phyloP scores from a whole-genome alignment of 306 rosid species.

The Cucurbita argyrosperma region DNA sequence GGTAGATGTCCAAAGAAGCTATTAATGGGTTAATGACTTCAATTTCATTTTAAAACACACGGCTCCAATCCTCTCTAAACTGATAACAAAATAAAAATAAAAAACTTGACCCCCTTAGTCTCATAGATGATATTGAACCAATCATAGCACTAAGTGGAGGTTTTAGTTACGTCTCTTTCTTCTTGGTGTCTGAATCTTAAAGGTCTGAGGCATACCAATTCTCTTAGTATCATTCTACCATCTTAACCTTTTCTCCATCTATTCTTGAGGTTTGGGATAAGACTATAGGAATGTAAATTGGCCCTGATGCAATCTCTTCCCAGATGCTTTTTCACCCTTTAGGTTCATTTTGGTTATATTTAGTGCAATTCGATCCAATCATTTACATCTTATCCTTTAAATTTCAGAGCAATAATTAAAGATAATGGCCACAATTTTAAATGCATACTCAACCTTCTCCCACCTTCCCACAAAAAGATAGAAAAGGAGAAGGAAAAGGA shows the following conservation, averaged over 20 bases:
- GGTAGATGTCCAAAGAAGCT: background rate
- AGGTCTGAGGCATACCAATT: background rate
- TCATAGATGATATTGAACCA: background rate
- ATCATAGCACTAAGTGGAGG: background rate
- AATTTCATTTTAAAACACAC: background rate
- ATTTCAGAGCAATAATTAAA: background rate
- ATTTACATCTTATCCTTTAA: background rate
- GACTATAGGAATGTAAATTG: background rate
- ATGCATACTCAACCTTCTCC: slow-evolving; percentile 5
- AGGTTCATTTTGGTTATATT: background rate
- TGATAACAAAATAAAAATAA: no score
- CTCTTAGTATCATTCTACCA: background rate
- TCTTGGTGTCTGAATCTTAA: background rate
- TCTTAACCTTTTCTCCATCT: background rate
- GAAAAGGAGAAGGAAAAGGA: background rate
- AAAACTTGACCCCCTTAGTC: background rate
- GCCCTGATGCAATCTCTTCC: background rate
- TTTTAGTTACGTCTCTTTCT: background rate
- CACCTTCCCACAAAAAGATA: slow-evolving; percentile 5
- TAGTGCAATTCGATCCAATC: slow-evolving; percentile 4
- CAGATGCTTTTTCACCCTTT: background rate
- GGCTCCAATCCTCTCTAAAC: background rate
- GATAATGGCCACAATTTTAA: slow-evolving; percentile 7
- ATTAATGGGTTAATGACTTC: background rate
- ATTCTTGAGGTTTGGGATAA: slow-evolving; percentile 2